phyloP scores from a whole-genome alignment of 1,284 basidiomycete species.

The Pholiota adiposa region DNA sequence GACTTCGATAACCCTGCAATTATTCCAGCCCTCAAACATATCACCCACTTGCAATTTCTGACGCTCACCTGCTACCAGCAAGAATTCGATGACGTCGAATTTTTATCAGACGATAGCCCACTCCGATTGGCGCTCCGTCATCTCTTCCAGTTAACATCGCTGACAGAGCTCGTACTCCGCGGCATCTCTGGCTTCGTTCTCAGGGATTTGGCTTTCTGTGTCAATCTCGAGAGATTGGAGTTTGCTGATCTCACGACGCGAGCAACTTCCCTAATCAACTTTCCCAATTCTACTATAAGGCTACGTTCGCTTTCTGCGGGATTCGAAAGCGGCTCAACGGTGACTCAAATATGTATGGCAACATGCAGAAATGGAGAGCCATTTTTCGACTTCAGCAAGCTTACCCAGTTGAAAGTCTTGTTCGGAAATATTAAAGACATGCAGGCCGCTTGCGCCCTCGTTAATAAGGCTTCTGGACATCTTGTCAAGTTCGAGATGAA shows the following conservation, averaged over 20 bases:
- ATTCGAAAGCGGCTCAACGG: not conserved
- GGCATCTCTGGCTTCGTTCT: constrained; percentile 4
- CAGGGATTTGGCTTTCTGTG: constrained; percentile 4
- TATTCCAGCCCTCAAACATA: not conserved
- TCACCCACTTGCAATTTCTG: constrained; percentile 10
- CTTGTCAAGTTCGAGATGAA: no score
- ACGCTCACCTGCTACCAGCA: no score
- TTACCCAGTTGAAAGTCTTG: not conserved
- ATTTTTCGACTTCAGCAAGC: not conserved
- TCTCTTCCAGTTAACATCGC: constrained; percentile 9
- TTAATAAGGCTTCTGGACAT: no score
- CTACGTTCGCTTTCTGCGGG: not conserved
- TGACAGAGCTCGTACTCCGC: constrained; percentile 5
- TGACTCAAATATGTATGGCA: not conserved
- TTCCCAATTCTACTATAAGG: no score
- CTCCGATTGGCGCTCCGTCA: constrained; percentile 7
- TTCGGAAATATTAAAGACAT: no score
- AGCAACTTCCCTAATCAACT: no score
- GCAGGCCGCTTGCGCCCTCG: no score
- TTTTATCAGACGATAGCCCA: constrained; percentile 8
- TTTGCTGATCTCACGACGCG: no score
- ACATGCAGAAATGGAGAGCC: not conserved
- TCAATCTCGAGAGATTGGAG: not conserved
- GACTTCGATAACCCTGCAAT: not conserved
- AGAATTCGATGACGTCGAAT: not conserved